Percentiles rank a stretch among this genome's conserved stretches.
Conservation (phyloP, 306 rosid genomes). For the Oemleria cerasiformis region DNA sequence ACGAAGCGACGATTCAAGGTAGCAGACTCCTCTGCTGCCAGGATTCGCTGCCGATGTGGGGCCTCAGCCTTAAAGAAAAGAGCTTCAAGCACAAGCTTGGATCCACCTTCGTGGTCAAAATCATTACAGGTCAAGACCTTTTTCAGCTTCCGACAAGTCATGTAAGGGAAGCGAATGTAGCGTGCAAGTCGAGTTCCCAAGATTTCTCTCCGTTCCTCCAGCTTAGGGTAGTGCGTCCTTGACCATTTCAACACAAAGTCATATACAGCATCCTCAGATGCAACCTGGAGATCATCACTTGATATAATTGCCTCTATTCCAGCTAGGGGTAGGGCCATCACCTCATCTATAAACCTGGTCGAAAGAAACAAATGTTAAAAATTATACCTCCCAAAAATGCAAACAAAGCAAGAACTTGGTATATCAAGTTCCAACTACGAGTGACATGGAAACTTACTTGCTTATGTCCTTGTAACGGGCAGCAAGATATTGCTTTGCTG, state of each 20-base stretch:
- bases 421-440: not conserved
- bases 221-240: conserved; percentile 55
- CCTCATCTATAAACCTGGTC: conserved; percentile 84
- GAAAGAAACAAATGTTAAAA: conserved; percentile 22
- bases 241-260: conserved; percentile 95
- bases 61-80: conserved; percentile 91
- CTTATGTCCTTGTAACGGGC: conserved; percentile 79
- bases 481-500: conserved; percentile 94
- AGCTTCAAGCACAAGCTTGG: conserved; percentile 88
- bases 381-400: conserved; percentile 17
- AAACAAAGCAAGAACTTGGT: not conserved
- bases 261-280: conserved; percentile 96
- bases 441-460: conserved; percentile 50
- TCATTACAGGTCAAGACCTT: conserved; percentile 84
- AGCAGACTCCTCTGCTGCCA: conserved; percentile 74
- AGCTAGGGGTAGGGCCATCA: conserved; percentile 81
- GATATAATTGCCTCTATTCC: conserved; percentile 87
- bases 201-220: conserved; percentile 82
- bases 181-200: conserved; percentile 69
- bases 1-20: conserved; percentile 62
- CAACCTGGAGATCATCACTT: conserved; percentile 92
- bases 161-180: conserved; percentile 81
- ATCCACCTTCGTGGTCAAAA: conserved; percentile 78
- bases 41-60: conserved; percentile 81
- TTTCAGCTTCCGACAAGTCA: conserved; percentile 89